These are phyloP conservation scores for Colletotrichum shisoi DNA, from an alignment of 2,329 filamentous ascomycete species.

Conservation along the genomic window DNA sequence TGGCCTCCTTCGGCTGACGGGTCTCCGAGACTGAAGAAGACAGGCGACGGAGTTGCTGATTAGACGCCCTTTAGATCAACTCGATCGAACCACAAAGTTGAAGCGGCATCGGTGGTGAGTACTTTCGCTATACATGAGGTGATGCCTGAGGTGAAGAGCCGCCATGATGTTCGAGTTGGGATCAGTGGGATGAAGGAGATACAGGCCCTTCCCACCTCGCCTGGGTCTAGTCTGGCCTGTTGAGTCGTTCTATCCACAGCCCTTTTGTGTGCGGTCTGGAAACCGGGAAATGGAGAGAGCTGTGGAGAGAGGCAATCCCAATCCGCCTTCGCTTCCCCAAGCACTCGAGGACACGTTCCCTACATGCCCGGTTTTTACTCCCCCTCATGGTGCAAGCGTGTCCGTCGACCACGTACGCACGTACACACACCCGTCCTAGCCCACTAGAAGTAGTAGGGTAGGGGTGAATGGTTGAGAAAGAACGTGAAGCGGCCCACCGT, in stretches of 20 bases:
- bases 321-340: constrained; percentile 32
- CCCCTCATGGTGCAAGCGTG: not conserved
- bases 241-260: constrained; percentile 3
- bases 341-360: constrained; percentile 37
- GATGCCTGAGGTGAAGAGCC: not conserved
- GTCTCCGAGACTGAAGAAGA: constrained; percentile 2
- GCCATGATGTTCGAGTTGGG: not conserved
- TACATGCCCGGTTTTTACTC: constrained; percentile 14
- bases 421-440: constrained; percentile 14
- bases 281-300: constrained; percentile 25
- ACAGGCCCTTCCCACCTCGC: not conserved
- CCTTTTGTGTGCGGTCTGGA: constrained; percentile 11
- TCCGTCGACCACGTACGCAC: constrained; percentile 19
- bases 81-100: not conserved
- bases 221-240: constrained; percentile 24
- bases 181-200: constrained; percentile 1
- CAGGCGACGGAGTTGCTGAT: not conserved
- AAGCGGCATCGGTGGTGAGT: not conserved
- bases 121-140: not conserved
- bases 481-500: not conserved
- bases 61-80: not conserved
- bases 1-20: constrained; percentile 1
- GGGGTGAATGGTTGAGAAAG: not conserved
- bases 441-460: constrained; percentile 10
- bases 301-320: constrained; percentile 19